Evolutionary conservation across 2,329 filamentous ascomycete genomes (phyloP), one percentile per base, ranked within the genome.

Genomic region (Penicillium sp.): DNA sequence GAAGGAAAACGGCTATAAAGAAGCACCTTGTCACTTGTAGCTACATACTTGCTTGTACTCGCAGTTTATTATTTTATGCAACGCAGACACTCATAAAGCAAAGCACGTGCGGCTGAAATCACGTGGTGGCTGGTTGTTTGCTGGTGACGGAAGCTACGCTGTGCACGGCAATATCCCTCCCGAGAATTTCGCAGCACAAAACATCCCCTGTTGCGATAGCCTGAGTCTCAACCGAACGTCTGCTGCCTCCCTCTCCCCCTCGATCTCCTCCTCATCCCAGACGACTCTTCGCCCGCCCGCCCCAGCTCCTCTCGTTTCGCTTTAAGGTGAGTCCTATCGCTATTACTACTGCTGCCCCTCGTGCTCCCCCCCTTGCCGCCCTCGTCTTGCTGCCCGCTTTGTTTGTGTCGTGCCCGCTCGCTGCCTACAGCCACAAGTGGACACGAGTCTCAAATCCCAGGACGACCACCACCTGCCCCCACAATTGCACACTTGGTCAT

Each of bases 81-180:
- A n/a, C n/a, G n/a, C n/a, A n/a, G n/a, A n/a, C n/a, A n/a, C n/a
- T n/a, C n/a, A n/a, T n/a, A n/a, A 42, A 16, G 48, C 40, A 3
- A 33, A 24, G 46, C 55, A 52, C 50, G 51, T 53, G 55, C 43
- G 47, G 53, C 45, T 55, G 40, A 55, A 48, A 50, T 48, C 53
- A 55, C 47, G 54, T 50, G 52, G 52, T 28, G 45, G 33, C 45
- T 24, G 26, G 20, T 55, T 40, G 26, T 16, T 55, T 40, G 23
- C 23, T 64, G 68, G 68, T 71, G 69, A 72, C 69, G 61, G 63
- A 69, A 63, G 66, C 70, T 71, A 72, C 71, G 69, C 71, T 63
- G 66, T 62, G 64, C 65, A 64, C 66, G 64, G 68, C 66, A 70
- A 62, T 66, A 68, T 21, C 35, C 59, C 66, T 64, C 64, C 68